phyloP scores from a whole-genome alignment of 176 grass and related monocot genomes.

The Themeda triandra region DNA sequence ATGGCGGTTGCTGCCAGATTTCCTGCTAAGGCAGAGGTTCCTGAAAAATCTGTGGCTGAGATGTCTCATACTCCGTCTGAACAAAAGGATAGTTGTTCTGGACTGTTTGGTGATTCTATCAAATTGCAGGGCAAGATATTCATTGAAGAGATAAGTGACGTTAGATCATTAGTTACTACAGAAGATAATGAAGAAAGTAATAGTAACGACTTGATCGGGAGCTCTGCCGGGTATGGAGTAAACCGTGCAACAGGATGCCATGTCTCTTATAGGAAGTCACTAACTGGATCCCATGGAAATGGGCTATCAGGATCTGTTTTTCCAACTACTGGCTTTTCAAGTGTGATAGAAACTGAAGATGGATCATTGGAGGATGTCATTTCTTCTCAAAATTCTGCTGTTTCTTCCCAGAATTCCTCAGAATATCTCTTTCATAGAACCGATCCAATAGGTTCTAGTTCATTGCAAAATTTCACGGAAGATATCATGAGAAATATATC shows the following conservation, averaged over 20 bases:
- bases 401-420: conserved; percentile 62
- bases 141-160: conserved; percentile 52
- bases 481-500: conserved; percentile 36
- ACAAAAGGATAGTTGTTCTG: conserved; percentile 39
- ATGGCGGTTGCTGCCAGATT: conserved; percentile 77
- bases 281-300: conserved; percentile 42
- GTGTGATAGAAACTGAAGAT: conserved; percentile 42
- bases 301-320: conserved; percentile 18
- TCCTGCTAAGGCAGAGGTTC: conserved; percentile 39
- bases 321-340: conserved; percentile 9
- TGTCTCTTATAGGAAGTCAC: conserved; percentile 33
- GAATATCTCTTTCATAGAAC: conserved; percentile 31
- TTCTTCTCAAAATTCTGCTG: conserved; percentile 63
- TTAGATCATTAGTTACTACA: conserved; percentile 39
- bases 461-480: conserved; percentile 25
- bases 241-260: conserved; percentile 14
- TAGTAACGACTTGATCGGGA: conserved; percentile 57
- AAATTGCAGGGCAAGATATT: conserved; percentile 53
- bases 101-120: conserved; percentile 38
- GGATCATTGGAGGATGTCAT: conserved; percentile 44
- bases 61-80: conserved; percentile 18
- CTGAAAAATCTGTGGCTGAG: conserved; percentile 25
- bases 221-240: conserved; percentile 31
- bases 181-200: conserved; percentile 66
- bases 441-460: conserved; percentile 31